Base-by-base conservation (phyloP, 768 basidiomycete genomes). In the Mycena leptocephala region DNA sequence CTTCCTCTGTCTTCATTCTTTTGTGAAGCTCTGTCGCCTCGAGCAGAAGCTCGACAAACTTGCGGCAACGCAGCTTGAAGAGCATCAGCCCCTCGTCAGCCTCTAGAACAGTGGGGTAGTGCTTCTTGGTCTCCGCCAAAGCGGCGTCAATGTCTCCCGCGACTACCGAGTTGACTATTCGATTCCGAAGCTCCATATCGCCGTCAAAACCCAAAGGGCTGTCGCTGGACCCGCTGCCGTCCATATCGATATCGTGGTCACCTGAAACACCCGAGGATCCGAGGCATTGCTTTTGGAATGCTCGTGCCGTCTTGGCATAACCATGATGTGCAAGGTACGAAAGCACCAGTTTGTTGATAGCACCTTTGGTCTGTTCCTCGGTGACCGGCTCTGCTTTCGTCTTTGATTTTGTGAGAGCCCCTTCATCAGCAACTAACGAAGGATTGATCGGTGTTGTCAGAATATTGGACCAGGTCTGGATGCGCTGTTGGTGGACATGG, bases 271-370 rank as follows among this genome's bases (percentile, higher is more conserved):
- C 71, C 63, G 75, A 72, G 61, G 80, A 69, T 70, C 68, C 43
- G 66, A 66, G 66, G 53, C 56, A 68, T 70, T 72, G 94, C 14
- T 86, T 88, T 79, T 92, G 89, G 80, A 97, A 93, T 2, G 94
- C 90, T 22, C 90, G 87, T 7, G 94, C 92, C 0, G 96, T 93
- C 46, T 90, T 90, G 20, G 91, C 91, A 80, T 96, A 96, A 11
- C 97, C 97, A 78, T 96, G 94, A 82, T 97, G 96, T 3, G 93
- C 88, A 39, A 98, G 90, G 82, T 97, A 97, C 28, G 93, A 91
- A 46, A 94, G 82, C 13, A 97, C 93, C 26, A 98, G 91, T 33
- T 92, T 90, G 64, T 94, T 93, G 26, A 96, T 88, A 24, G 93
- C 90, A 30, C 86, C 85, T 81, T 92, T 92, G 64, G 90, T 85